phyloP scores from a whole-genome alignment of 495 filamentous ascomycete species.

The Saxophila tyrrhenica region DNA sequence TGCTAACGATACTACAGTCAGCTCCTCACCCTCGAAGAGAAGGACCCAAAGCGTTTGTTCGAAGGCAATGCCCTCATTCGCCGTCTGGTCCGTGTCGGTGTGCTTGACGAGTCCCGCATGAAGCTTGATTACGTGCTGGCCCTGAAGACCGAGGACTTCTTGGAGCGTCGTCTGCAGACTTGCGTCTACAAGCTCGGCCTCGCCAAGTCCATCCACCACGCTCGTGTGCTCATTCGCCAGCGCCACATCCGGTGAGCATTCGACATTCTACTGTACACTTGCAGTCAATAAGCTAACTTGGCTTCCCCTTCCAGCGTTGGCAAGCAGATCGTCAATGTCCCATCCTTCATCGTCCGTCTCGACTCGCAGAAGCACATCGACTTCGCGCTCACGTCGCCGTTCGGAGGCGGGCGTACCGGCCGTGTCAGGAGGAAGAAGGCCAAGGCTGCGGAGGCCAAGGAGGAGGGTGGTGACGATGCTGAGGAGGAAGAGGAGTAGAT shows the following conservation, averaged over 20 bases:
- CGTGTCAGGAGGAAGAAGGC: constrained; percentile 99
- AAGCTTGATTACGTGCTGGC: constrained; percentile 99
- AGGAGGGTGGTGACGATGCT: constrained; percentile 70
- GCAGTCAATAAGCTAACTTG: neutral
- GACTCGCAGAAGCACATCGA: constrained; percentile 99
- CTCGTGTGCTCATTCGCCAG: constrained; percentile 97
- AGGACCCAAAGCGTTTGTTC: constrained; percentile 99
- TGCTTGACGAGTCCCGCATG: constrained; percentile 99
- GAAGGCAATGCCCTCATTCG: constrained; percentile 99
- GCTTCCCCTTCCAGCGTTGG: constrained; percentile 50
- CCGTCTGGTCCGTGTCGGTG: constrained; percentile 98
- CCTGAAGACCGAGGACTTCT: constrained; percentile 95
- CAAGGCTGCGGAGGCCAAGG: constrained; percentile 83
- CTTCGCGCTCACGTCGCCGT: constrained; percentile 93
- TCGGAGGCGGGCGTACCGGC: constrained; percentile 91
- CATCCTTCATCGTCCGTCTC: constrained; percentile 96
- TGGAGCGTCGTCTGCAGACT: constrained; percentile 97
- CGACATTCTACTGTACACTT: neutral
- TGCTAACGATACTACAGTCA: constrained; percentile 48
- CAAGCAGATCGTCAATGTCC: constrained; percentile 99
- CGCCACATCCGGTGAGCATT: constrained; percentile 74
- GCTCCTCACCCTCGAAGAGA: constrained; percentile 98
- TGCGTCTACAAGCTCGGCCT: constrained; percentile 99
- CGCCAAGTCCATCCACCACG: constrained; percentile 99
- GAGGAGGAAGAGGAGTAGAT: constrained; percentile 66